Evolutionary conservation across 306 rosid genomes (phyloP).

Genomic region (Ceratonia siliqua): DNA sequence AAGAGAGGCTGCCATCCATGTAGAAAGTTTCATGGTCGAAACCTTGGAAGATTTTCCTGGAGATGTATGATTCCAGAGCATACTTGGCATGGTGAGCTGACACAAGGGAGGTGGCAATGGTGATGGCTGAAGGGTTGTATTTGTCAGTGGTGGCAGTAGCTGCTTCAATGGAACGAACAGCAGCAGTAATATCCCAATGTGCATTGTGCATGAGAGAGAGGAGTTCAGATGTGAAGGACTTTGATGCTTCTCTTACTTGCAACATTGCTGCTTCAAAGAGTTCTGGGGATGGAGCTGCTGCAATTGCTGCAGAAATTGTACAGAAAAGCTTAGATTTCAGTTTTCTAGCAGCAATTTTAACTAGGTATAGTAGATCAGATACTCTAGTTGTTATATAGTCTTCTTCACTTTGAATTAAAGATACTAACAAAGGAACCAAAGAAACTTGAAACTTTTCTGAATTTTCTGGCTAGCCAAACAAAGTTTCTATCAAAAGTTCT

Average conservation of each 20-base stretch:
- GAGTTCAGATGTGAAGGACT: constrained; percentile 74
- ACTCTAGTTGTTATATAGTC: neutral
- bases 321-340: constrained; percentile 11
- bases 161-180: constrained; percentile 93
- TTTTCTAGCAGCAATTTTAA: constrained; percentile 2
- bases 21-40: constrained; percentile 93
- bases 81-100: constrained; percentile 75
- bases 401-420: constrained; percentile 10
- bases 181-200: constrained; percentile 92
- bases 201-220: constrained; percentile 93
- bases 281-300: constrained; percentile 64
- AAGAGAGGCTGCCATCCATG: constrained; percentile 94
- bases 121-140: constrained; percentile 34
- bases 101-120: constrained; percentile 38
- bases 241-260: constrained; percentile 79
- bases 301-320: constrained; percentile 49
- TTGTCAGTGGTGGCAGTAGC: constrained; percentile 55
- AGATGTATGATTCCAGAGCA: constrained; percentile 83
- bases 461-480: constrained; percentile 28
- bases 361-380: neutral
- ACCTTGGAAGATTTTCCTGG: constrained; percentile 79
- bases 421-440: neutral
- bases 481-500: neutral
- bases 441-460: constrained; percentile 21
- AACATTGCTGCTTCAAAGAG: constrained; percentile 69